Conservation (phyloP, 441 rosid species). For the Daphne laureola region DNA sequence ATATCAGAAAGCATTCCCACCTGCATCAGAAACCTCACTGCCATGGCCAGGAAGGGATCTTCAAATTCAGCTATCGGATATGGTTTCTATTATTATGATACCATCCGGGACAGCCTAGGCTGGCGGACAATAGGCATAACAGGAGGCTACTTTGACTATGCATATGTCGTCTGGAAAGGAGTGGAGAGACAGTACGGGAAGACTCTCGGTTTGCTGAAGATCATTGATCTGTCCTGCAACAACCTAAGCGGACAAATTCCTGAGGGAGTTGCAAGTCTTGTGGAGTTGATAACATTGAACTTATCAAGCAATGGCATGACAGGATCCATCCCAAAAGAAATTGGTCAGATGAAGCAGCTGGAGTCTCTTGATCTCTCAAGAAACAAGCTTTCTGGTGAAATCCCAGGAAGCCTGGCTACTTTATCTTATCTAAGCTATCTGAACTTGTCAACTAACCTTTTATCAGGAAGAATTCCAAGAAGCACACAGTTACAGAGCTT, state of each 20-base stretch:
- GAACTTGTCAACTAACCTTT: slow-evolving; percentile 6
- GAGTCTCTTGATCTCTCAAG: slow-evolving; percentile 2
- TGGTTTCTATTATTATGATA: background rate
- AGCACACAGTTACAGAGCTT: slow-evolving; percentile 11
- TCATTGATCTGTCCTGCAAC: slow-evolving; percentile 4
- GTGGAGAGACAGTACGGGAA: background rate
- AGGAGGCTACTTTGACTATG: background rate
- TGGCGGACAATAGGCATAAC: background rate
- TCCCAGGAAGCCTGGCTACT: background rate
- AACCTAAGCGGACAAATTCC: background rate
- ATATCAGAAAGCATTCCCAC: background rate
- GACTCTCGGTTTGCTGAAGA: background rate
- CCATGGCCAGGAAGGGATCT: background rate
- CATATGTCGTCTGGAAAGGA: background rate
- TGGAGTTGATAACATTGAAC: background rate
- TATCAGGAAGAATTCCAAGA: background rate
- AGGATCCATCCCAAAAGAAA: background rate
- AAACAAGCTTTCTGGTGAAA: slow-evolving; percentile 4
- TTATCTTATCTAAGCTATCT: background rate
- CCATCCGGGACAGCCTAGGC: background rate
- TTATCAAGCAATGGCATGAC: slow-evolving; percentile 5
- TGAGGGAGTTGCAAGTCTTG: background rate
- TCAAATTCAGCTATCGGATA: background rate
- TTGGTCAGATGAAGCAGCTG: slow-evolving; percentile 3
- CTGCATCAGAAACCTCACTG: slow-evolving; percentile 1